phyloP scores from a whole-genome alignment of 306 rosid species.

The Fragaria nilgerrensis region DNA sequence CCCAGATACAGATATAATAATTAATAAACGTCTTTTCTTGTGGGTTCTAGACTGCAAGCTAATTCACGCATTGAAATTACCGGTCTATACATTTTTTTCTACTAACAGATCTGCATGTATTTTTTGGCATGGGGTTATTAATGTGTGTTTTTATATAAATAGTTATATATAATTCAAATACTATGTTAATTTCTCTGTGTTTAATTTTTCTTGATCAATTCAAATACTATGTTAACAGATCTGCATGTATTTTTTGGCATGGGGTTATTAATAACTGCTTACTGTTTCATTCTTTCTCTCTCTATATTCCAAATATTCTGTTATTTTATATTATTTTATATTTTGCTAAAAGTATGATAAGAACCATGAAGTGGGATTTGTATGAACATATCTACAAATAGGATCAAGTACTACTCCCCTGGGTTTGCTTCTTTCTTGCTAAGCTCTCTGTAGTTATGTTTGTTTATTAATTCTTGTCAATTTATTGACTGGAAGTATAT shows the following conservation, averaged over 20 bases:
- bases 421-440: not conserved
- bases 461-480: conserved; percentile 2
- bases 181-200: too few species aligned
- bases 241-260: too few species aligned
- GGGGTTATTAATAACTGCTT: too few species aligned
- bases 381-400: conserved; percentile 65
- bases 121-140: not conserved
- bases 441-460: conserved; percentile 20
- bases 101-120: not conserved
- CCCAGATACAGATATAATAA: not conserved
- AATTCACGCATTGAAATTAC: not conserved
- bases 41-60: not conserved
- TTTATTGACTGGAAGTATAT: conserved; percentile 12
- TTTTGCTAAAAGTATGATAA: conserved; percentile 47
- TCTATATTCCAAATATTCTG: not conserved
- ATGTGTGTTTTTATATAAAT: not conserved
- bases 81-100: not conserved
- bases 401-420: conserved; percentile 20
- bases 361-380: conserved; percentile 34
- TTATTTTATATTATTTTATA: not conserved
- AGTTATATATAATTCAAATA: not conserved
- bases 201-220: too few species aligned
- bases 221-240: too few species aligned
- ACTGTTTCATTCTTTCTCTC: conserved; percentile 29
- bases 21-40: conserved; percentile 19